Evolutionary conservation across 2,329 filamentous ascomycete species (phyloP).

Genomic region (Pseudocercospora fijiensis): DNA sequence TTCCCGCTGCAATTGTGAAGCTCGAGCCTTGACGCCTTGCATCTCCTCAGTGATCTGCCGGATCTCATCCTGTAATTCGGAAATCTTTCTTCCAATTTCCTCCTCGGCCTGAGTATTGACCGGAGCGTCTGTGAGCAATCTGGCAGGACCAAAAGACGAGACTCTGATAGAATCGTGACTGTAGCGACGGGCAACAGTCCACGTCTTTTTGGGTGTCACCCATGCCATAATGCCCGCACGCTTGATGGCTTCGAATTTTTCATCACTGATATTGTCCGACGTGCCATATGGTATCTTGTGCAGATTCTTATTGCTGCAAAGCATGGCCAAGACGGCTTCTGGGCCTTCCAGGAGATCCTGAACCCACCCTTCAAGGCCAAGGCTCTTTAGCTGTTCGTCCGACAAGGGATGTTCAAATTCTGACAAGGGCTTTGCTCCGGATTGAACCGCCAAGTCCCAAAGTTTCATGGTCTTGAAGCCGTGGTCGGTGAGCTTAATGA

Average conservation of each 20-base stretch:
- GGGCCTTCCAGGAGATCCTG: conserved; percentile 79
- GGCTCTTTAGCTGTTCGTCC: conserved; percentile 54
- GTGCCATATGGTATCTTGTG: conserved; percentile 67
- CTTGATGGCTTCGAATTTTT: conserved; percentile 65
- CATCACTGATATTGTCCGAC: conserved; percentile 59
- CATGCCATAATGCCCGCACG: conserved; percentile 61
- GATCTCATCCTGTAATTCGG: conserved; percentile 43
- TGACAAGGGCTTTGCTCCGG: conserved; percentile 55
- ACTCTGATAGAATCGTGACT: conserved; percentile 75
- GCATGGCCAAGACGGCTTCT: conserved; percentile 78
- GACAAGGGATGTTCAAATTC: conserved; percentile 58
- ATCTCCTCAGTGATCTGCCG: conserved; percentile 42
- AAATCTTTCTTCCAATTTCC: conserved; percentile 57
- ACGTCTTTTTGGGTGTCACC: conserved; percentile 65
- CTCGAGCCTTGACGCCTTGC: conserved; percentile 23
- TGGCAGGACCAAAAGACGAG: conserved; percentile 59
- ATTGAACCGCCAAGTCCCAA: conserved; percentile 69
- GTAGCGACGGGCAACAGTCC: conserved; percentile 65
- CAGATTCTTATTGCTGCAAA: conserved; percentile 71
- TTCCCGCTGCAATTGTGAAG: conserved; percentile 27
- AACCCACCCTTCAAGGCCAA: conserved; percentile 76
- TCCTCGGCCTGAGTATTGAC: conserved; percentile 65
- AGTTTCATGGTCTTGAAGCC: conserved; percentile 65
- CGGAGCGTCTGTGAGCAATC: conserved; percentile 74
- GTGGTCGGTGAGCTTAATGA: conserved; percentile 66